Conservation (phyloP, 305 asterid species). For the Fraxinus nigra region DNA sequence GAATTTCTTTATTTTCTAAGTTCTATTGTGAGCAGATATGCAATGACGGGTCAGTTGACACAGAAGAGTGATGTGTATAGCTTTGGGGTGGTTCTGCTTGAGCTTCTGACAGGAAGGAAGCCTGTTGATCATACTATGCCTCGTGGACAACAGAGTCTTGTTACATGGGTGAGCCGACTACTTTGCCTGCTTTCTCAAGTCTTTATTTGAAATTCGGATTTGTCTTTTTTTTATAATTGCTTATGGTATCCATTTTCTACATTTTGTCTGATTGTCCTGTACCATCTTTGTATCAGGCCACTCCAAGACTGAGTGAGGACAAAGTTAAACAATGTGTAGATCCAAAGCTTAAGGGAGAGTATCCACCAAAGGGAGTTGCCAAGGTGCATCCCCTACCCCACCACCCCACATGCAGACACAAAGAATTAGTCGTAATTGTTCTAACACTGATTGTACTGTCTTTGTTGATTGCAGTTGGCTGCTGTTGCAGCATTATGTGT, state of each 20-base stretch:
- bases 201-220: neutral
- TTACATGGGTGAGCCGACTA: constrained; percentile 58
- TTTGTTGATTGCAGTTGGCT: constrained; percentile 49
- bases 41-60: constrained; percentile 77
- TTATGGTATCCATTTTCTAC: neutral
- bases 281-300: constrained; percentile 44
- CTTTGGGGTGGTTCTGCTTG: constrained; percentile 76
- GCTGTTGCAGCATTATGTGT: constrained; percentile 80
- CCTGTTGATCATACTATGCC: constrained; percentile 85
- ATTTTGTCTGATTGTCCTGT: constrained; percentile 6
- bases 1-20: constrained; percentile 1
- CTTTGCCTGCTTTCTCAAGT: constrained; percentile 9
- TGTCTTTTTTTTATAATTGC: neutral
- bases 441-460: neutral
- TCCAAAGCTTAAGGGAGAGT: constrained; percentile 59
- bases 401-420: neutral
- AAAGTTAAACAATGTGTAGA: constrained; percentile 77
- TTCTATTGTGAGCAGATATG: constrained; percentile 44
- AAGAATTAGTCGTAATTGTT: neutral
- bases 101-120: constrained; percentile 75
- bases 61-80: constrained; percentile 79
- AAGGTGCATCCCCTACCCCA: constrained; percentile 39
- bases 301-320: constrained; percentile 78
- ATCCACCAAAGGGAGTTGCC: constrained; percentile 75
- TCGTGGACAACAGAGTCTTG: constrained; percentile 77